A percentile compares a stretch with the other conserved stretches of the same genome.
These are phyloP conservation scores for Leishmania turanica DNA, from an alignment of 208 protist genomes.

Conservation along the genomic window DNA sequence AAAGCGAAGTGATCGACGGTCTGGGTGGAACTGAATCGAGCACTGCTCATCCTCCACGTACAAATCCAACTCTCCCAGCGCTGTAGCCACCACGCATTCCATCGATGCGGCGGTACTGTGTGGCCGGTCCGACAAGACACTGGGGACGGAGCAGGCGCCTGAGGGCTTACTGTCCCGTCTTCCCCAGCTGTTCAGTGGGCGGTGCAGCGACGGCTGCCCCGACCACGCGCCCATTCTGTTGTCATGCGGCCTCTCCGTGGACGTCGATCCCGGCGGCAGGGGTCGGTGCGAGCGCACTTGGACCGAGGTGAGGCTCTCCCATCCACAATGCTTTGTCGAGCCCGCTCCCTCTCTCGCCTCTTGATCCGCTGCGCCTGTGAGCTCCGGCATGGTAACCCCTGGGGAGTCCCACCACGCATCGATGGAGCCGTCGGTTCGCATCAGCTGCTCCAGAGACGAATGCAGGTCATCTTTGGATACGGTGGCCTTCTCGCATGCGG, in stretches of 20 bases:
- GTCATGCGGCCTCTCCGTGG: neutral
- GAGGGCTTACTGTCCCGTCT: neutral
- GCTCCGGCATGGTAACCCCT: conserved; percentile 4
- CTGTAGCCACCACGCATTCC: conserved; percentile 4
- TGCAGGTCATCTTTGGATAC: neutral
- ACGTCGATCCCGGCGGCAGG: neutral
- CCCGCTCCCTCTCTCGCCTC: neutral
- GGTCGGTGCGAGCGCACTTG: neutral
- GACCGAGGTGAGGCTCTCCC: neutral
- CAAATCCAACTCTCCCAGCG: conserved; percentile 2
- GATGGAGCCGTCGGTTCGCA: neutral
- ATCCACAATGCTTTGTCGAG: neutral
- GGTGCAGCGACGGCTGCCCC: neutral
- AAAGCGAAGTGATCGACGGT: neutral
- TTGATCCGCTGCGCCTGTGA: neutral
- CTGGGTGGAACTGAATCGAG: conserved; percentile 2
- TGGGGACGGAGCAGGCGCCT: neutral
- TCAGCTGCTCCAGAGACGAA: conserved; percentile 3
- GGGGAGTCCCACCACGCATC: conserved; percentile 19
- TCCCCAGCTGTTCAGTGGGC: conserved; percentile 13
- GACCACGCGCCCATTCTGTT: neutral
- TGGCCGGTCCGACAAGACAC: neutral
- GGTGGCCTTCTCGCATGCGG: neutral
- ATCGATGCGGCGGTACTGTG: neutral
- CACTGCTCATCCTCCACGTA: neutral